phyloP scores from a whole-genome alignment of 192 early-diverging fungal species.

The Coemansia sp. region DNA sequence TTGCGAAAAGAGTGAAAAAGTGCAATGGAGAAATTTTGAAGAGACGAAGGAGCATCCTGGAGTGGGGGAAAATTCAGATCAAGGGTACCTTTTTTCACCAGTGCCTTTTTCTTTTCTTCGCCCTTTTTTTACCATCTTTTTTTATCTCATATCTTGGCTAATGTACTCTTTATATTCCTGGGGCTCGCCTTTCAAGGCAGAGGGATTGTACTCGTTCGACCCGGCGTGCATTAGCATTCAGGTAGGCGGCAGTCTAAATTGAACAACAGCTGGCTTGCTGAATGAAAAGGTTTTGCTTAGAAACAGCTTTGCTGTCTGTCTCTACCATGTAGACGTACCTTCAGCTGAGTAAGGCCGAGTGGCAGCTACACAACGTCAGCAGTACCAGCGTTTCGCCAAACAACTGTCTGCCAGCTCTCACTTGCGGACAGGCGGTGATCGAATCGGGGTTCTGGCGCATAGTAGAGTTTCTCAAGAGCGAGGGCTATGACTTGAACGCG shows the following conservation, averaged over 20 bases:
- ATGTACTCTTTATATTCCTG: slow-evolving; percentile 53
- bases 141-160: background rate
- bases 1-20: background rate
- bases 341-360: slow-evolving; percentile 47
- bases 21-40: background rate
- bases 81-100: background rate
- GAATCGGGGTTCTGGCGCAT: slow-evolving; percentile 54
- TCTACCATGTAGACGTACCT: slow-evolving; percentile 38
- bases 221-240: slow-evolving; percentile 48
- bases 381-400: slow-evolving; percentile 38
- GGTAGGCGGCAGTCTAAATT: slow-evolving; percentile 18
- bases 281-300: background rate
- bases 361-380: slow-evolving; percentile 44
- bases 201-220: slow-evolving; percentile 51
- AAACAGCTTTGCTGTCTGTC: background rate
- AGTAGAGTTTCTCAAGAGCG: slow-evolving; percentile 37
- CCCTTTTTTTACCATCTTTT: background rate
- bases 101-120: background rate
- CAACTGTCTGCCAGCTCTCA: slow-evolving; percentile 36
- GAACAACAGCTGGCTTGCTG: background rate
- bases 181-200: slow-evolving; percentile 45
- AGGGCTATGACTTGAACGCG: slow-evolving; percentile 34
- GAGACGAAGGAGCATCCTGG: background rate
- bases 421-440: slow-evolving; percentile 17
- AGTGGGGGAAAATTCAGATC: background rate